Percentiles rank a stretch among this genome's conserved stretches.
Evolutionary conservation across 495 filamentous ascomycete species (phyloP).

Genomic region (Talaromyces thailandensis): DNA sequence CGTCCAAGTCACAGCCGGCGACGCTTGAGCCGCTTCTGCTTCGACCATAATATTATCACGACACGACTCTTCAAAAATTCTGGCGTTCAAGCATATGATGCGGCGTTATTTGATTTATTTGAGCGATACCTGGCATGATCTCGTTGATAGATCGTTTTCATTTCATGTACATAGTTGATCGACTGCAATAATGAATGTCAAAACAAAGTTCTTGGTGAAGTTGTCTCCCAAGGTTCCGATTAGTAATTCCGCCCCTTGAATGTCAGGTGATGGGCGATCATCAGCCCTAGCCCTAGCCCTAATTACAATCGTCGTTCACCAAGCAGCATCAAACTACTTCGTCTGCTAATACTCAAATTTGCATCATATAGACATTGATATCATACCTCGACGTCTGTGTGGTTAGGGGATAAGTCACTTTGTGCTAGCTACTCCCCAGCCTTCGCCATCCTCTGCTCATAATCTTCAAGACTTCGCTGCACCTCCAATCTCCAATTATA

Average conservation of each 20-base stretch:
- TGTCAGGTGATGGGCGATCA: background rate
- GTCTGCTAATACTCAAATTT: background rate
- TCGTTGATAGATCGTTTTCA: background rate
- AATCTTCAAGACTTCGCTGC: background rate
- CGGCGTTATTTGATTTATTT: background rate
- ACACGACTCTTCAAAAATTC: background rate
- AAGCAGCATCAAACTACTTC: background rate
- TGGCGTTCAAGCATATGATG: conserved; percentile 2
- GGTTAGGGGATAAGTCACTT: background rate
- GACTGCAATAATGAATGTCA: background rate
- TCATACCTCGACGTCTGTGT: background rate
- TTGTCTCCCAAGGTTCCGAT: background rate
- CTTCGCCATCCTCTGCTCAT: background rate
- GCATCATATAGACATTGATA: background rate
- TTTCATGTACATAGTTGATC: conserved; percentile 2
- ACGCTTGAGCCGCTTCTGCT: background rate
- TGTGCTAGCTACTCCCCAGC: background rate
- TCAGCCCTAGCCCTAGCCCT: background rate
- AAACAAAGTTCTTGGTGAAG: background rate
- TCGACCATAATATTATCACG: background rate
- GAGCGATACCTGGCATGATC: conserved; percentile 2
- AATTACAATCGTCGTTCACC: background rate
- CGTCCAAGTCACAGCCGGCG: background rate
- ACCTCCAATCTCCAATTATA: background rate
- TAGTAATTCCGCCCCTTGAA: background rate